Evolutionary conservation across 805 yeast species (phyloP).

Genomic region (Sugiyamaella qingdaonensis): DNA sequence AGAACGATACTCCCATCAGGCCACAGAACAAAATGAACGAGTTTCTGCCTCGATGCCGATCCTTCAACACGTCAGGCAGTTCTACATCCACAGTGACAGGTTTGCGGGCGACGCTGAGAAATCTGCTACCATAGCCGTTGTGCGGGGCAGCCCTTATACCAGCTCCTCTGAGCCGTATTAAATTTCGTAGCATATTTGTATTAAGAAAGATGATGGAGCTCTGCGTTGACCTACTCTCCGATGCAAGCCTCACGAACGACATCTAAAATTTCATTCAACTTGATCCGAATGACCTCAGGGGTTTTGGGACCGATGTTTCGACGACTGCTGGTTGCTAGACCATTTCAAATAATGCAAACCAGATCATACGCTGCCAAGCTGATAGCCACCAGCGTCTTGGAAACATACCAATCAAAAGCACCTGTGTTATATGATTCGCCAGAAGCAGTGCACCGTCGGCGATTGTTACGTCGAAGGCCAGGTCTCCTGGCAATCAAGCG

Average conservation of each 20-base stretch:
- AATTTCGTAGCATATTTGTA: too few relatives aligned
- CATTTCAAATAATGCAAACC: neutral
- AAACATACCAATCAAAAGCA: slow-evolving; percentile 36
- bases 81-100: slow-evolving; percentile 66
- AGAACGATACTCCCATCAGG: slow-evolving; percentile 51
- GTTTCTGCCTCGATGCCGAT: slow-evolving; percentile 45
- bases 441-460: slow-evolving; percentile 65
- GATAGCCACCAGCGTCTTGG: slow-evolving; percentile 29
- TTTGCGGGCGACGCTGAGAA: slow-evolving; percentile 3
- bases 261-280: neutral
- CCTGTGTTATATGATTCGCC: slow-evolving; percentile 62
- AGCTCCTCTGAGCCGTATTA: too few relatives aligned
- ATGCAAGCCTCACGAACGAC: too few relatives aligned
- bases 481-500: slow-evolving; percentile 81
- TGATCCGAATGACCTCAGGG: neutral
- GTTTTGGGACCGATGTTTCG: neutral
- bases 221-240: too few relatives aligned
- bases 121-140: too few relatives aligned
- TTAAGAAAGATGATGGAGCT: too few relatives aligned
- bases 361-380: slow-evolving; percentile 28
- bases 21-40: slow-evolving; percentile 54
- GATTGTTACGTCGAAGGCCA: slow-evolving; percentile 68
- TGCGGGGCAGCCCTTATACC: too few relatives aligned
- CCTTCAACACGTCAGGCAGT: slow-evolving; percentile 55
- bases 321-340: neutral